phyloP scores from a whole-genome alignment of 192 early-diverging fungal genomes.

The Mortierella alpina region DNA sequence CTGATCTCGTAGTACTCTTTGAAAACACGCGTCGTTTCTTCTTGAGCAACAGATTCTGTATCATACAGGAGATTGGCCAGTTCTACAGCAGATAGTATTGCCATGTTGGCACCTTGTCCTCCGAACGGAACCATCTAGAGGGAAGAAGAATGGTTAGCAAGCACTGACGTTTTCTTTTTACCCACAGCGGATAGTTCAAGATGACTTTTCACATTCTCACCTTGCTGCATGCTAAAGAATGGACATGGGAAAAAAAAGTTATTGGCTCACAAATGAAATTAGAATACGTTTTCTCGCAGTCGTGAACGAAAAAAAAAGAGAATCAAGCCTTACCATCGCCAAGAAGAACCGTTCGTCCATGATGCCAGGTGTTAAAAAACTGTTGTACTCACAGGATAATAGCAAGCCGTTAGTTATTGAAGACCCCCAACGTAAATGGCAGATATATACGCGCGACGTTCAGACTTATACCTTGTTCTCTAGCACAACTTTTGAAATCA shows the following conservation, averaged over 20 bases:
- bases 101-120: slow-evolving; percentile 10
- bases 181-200: slow-evolving; percentile 24
- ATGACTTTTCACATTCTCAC: slow-evolving; percentile 3
- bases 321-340: slow-evolving; percentile 4
- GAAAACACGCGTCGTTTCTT: slow-evolving; percentile 21
- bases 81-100: slow-evolving; percentile 18
- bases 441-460: too few species aligned
- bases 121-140: not conserved
- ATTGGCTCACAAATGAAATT: not conserved
- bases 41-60: slow-evolving; percentile 11
- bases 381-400: not conserved
- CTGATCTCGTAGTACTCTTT: slow-evolving; percentile 6
- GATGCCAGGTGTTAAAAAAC: slow-evolving; percentile 29
- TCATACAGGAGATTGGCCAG: slow-evolving; percentile 30
- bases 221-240: too few species aligned
- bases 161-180: too few species aligned
- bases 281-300: too few species aligned
- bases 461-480: not conserved
- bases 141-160: too few species aligned
- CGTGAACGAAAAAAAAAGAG: too few species aligned
- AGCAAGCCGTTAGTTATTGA: too few species aligned
- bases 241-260: not conserved
- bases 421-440: too few species aligned
- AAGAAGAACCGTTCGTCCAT: slow-evolving; percentile 25
- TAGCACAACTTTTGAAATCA: not conserved